These are phyloP conservation scores for Mycena amicta DNA, from an alignment of 768 basidiomycete genomes.

Conservation along the genomic window DNA sequence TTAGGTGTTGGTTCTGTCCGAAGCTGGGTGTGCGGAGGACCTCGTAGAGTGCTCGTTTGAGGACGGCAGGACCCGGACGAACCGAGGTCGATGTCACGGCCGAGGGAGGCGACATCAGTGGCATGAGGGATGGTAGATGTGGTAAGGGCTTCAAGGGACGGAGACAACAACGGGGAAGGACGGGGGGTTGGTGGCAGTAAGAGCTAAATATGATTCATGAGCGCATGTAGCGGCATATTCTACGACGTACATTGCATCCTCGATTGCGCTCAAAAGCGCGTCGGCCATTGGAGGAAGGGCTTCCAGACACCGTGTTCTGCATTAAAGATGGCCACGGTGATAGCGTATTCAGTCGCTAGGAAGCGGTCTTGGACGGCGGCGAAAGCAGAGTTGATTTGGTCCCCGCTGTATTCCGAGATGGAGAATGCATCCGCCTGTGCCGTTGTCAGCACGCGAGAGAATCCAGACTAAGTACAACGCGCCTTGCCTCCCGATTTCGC, in stretches of 20 bases:
- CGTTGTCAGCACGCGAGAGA: no score
- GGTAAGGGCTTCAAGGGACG: slow-evolving; percentile 25
- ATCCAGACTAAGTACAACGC: no score
- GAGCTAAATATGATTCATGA: slow-evolving; percentile 11
- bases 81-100: slow-evolving; percentile 17
- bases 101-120: slow-evolving; percentile 31
- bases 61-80: slow-evolving; percentile 29
- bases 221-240: slow-evolving; percentile 15
- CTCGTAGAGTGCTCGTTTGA: slow-evolving; percentile 41
- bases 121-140: slow-evolving; percentile 27
- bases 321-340: no score
- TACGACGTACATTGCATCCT: slow-evolving; percentile 36
- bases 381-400: no score
- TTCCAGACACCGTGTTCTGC: no score
- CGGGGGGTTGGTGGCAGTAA: slow-evolving; percentile 21
- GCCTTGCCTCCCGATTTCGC: no score
- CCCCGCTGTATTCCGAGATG: no score
- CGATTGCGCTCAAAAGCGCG: slow-evolving; percentile 32
- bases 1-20: slow-evolving; percentile 21
- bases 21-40: slow-evolving; percentile 32
- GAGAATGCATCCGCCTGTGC: no score
- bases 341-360: no score
- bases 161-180: slow-evolving; percentile 32
- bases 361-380: no score
- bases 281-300: no score